Percentiles rank a stretch among this genome's conserved stretches.
phyloP scores from a whole-genome alignment of 768 basidiomycete genomes.

The Suillus discolor region DNA sequence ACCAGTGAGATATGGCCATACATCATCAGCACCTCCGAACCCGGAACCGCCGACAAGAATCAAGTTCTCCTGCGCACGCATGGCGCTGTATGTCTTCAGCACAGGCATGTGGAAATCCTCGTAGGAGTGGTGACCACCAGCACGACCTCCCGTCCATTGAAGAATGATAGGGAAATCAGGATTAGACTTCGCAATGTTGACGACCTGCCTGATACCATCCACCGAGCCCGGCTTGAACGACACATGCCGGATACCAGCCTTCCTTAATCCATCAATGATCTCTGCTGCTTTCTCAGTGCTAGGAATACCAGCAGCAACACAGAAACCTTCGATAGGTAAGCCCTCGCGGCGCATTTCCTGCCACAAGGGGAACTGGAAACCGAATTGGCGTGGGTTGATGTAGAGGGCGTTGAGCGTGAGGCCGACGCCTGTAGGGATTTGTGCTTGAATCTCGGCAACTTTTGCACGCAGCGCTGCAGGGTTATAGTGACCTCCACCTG shows the following conservation, averaged over 20 bases:
- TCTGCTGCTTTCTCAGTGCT: constrained; percentile 96
- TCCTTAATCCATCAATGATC: constrained; percentile 83
- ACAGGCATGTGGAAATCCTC: constrained; percentile 99
- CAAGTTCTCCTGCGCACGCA: constrained; percentile 89
- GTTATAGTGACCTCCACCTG: constrained; percentile 98
- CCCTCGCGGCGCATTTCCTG: constrained; percentile 97
- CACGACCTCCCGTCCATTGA: constrained; percentile 99
- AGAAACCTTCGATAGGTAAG: constrained; percentile 97
- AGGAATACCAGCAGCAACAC: constrained; percentile 97
- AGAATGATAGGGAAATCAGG: constrained; percentile 96
- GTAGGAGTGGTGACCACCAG: constrained; percentile 97
- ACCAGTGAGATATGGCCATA: constrained; percentile 96
- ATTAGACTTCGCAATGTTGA: constrained; percentile 93
- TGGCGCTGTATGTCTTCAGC: constrained; percentile 84
- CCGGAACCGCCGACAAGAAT: constrained; percentile 92
- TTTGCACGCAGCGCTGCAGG: constrained; percentile 85
- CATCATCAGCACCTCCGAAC: constrained; percentile 92
- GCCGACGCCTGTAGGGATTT: constrained; percentile 86
- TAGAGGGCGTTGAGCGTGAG: constrained; percentile 94
- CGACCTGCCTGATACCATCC: constrained; percentile 95
- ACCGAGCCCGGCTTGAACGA: constrained; percentile 98
- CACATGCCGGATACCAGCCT: constrained; percentile 92
- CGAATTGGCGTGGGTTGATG: constrained; percentile 97
- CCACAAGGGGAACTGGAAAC: constrained; percentile 98
- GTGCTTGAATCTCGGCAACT: constrained; percentile 87